Conservation (phyloP, 768 basidiomycete genomes). For the Phallus indusiatus region DNA sequence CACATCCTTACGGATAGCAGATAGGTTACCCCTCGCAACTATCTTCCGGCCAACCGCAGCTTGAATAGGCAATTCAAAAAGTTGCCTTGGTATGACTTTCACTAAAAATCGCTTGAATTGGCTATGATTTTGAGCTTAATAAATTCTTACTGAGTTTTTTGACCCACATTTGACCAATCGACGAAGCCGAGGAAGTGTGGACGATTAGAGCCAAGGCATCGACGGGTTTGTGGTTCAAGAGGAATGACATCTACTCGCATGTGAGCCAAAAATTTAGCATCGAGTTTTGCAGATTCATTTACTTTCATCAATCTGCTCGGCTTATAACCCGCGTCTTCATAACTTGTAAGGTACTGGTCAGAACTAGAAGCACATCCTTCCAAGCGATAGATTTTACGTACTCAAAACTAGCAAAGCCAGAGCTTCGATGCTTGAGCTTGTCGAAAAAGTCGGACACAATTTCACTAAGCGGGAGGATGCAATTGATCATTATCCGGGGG, state of each 20-base stretch:
- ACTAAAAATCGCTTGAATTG: constrained; percentile 32
- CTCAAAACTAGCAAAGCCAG: constrained; percentile 90
- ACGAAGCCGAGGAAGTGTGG: constrained; percentile 68
- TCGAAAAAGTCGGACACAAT: constrained; percentile 96
- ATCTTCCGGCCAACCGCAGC: constrained; percentile 82
- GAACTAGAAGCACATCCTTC: not conserved
- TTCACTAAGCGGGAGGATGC: constrained; percentile 80
- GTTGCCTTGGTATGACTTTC: constrained; percentile 84
- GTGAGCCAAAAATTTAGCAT: not conserved
- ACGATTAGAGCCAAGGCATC: constrained; percentile 92
- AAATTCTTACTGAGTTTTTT: constrained; percentile 74
- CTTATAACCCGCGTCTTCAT: constrained; percentile 89
- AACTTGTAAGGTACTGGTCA: constrained; percentile 39
- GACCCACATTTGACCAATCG: constrained; percentile 75
- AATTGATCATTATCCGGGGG: constrained; percentile 71
- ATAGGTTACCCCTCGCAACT: constrained; percentile 82
- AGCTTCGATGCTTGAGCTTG: constrained; percentile 85
- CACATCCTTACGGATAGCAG: constrained; percentile 82
- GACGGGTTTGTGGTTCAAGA: constrained; percentile 81
- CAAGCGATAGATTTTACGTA: constrained; percentile 27
- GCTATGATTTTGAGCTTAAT: not conserved
- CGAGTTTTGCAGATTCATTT: not conserved
- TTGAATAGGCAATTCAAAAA: constrained; percentile 94
- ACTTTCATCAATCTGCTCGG: constrained; percentile 79
- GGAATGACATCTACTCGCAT: constrained; percentile 66